Evolutionary conservation across 148 eudicot genomes (phyloP).

Genomic region (Mesembryanthemum crystallinum): DNA sequence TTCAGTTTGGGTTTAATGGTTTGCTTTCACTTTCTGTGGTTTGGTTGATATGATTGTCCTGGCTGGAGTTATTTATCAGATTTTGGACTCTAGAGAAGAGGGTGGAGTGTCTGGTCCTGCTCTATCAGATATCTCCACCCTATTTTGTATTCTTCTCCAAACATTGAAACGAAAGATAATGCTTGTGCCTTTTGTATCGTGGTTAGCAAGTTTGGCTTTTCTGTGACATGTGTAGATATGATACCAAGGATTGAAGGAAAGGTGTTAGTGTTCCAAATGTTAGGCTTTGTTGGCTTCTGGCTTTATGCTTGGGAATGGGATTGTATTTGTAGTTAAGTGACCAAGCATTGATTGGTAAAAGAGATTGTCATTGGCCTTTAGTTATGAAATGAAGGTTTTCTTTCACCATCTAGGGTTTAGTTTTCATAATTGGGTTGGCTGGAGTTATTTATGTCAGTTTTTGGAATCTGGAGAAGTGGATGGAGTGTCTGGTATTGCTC

Average conservation of each 20-base stretch:
- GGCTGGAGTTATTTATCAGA: not conserved
- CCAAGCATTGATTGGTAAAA: too few relatives aligned
- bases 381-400: too few relatives aligned
- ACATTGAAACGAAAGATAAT: constrained; percentile 10
- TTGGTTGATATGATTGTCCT: not conserved
- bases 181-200: constrained; percentile 14
- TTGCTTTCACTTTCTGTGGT: not conserved
- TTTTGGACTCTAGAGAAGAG: constrained; percentile 2
- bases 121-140: constrained; percentile 4
- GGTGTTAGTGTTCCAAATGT: not conserved
- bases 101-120: not conserved
- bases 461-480: constrained; percentile 1
- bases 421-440: too few relatives aligned
- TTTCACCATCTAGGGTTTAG: too few relatives aligned
- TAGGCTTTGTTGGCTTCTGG: not conserved
- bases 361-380: too few relatives aligned
- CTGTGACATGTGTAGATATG: constrained; percentile 6
- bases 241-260: not conserved
- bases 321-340: too few relatives aligned
- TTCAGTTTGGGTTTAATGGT: not conserved
- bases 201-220: constrained; percentile 24
- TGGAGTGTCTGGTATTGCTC: constrained; percentile 4
- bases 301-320: too few relatives aligned
- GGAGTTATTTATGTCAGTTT: not conserved
- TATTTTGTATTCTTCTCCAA: not conserved